These are phyloP conservation scores for Aspergillus sp. DNA, from an alignment of 2,329 filamentous ascomycete genomes.

Conservation along the genomic window DNA sequence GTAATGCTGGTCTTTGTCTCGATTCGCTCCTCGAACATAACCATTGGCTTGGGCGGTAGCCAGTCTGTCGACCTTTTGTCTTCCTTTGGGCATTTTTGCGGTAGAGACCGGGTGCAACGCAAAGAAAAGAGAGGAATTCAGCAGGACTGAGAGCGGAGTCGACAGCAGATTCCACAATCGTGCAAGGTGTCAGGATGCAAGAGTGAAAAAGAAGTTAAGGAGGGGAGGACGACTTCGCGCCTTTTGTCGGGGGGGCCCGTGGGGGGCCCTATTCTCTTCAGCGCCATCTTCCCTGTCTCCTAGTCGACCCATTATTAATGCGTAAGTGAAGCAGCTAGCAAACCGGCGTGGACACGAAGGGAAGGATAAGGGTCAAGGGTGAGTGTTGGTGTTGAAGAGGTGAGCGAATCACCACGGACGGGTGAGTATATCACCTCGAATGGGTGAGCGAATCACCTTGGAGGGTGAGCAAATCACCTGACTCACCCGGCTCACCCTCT, in stretches of 20 bases:
- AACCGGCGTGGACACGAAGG: slow-evolving; percentile 6
- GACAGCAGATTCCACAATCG: not conserved
- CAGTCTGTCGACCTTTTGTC: slow-evolving; percentile 9
- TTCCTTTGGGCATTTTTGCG: slow-evolving; percentile 7
- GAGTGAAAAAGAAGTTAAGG: slow-evolving; percentile 2
- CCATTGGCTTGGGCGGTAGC: slow-evolving; percentile 6
- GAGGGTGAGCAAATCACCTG: slow-evolving; percentile 11
- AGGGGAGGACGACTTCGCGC: slow-evolving; percentile 1
- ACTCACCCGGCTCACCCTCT: slow-evolving; percentile 13
- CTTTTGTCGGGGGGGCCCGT: not conserved
- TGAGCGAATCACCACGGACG: slow-evolving; percentile 2
- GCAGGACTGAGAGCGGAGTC: not conserved
- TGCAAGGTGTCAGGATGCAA: slow-evolving; percentile 2
- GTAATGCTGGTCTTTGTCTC: slow-evolving; percentile 8
- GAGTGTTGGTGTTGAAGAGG: slow-evolving; percentile 1
- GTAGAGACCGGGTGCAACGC: not conserved
- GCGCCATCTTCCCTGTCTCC: not conserved
- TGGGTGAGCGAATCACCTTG: slow-evolving; percentile 4
- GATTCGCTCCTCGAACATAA: slow-evolving; percentile 9
- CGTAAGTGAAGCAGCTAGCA: slow-evolving; percentile 9
- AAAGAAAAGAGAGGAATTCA: not conserved
- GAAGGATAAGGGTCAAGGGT: slow-evolving; percentile 3
- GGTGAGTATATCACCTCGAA: slow-evolving; percentile 4
- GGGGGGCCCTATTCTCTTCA: not conserved
- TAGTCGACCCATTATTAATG: slow-evolving; percentile 4